A percentile compares a stretch with the other conserved stretches of the same genome.
Conservation (phyloP, 2,329 filamentous ascomycete genomes). For the Colletotrichum somersetense region DNA sequence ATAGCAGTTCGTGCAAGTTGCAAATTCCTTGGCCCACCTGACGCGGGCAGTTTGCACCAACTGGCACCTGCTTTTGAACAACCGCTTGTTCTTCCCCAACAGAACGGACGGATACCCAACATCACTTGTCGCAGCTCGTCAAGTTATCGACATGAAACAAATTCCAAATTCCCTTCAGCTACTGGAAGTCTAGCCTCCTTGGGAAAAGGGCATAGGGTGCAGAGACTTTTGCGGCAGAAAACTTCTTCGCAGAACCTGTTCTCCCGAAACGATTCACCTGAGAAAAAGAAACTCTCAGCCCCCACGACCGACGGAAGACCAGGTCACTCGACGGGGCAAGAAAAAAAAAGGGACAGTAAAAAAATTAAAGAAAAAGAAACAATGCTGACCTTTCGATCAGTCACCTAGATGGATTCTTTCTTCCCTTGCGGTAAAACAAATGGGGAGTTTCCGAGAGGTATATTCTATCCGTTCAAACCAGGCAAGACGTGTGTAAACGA, state of each 20-base stretch:
- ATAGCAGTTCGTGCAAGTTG: neutral
- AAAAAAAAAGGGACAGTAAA: neutral
- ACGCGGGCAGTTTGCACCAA: too few relatives aligned
- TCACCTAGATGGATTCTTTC: neutral
- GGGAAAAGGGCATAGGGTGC: neutral
- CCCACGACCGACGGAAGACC: conserved; percentile 18
- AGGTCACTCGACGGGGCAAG: neutral
- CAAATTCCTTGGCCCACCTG: conserved; percentile 1
- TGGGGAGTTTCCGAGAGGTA: conserved; percentile 20
- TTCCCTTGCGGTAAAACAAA: neutral
- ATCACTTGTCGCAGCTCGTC: conserved; percentile 16
- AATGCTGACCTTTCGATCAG: neutral
- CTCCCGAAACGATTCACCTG: conserved; percentile 24
- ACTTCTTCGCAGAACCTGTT: conserved; percentile 9
- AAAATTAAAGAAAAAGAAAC: conserved; percentile 33
- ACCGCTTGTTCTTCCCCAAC: neutral
- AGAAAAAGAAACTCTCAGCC: conserved; percentile 26
- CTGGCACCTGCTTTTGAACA: neutral
- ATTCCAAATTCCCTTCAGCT: conserved; percentile 7
- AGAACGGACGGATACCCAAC: neutral
- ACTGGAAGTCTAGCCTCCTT: conserved; percentile 4
- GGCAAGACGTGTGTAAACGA: neutral
- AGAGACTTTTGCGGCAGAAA: conserved; percentile 10
- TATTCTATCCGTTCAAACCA: conserved; percentile 32
- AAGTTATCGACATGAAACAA: conserved; percentile 17